Evolutionary conservation across 345 rosid species (phyloP), one percentile per base, ranked within the genome.

Genomic region (Syzygium oleosum): DNA sequence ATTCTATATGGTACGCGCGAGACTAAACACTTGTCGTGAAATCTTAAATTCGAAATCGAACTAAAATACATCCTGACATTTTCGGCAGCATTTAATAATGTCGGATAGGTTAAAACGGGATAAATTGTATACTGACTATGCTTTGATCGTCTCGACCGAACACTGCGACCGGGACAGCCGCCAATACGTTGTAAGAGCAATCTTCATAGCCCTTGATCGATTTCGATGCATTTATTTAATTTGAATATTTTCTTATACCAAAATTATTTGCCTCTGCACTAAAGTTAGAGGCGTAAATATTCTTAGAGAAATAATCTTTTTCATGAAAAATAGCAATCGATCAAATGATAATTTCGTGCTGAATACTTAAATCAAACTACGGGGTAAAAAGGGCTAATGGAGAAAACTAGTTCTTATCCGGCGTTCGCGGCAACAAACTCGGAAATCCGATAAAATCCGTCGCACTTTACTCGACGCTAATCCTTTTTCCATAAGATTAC

Each of bases 111-210:
- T 52, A 52, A 52, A 16, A 5, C 54, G 6, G 54, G 16, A 52
- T 14, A 52, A 52, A 52, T 15, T 41, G 43, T 41, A 4, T 41
- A 41, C 43, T 41, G 43, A 41, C 43, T 41, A 41, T 41, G 43
- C 43, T 41, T 41, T 41, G 43, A 41, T 41, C 5, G 6, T 41
- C 43, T 61, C 6, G 19, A 61, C 8, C 0, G 2, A 13, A 61
- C 73, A n/a, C 17, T 0, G 0, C 2, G 9, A 17, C 4, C 12
- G 2, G 19, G 34, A 17, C 34, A 12, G 12, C 16, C 9, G 29
- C 15, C 34, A 6, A 61, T 34, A n/a, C 19, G 1, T 61, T 12
- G 34, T 61, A 13, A 61, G 15, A 15, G 34, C 73, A 61, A 61
- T 17, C 34, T n/a, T 12, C 34, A 14, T 2, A 34, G 68, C 68